A percentile compares a stretch with the other conserved stretches of the same genome.
phyloP scores from a whole-genome alignment of 164 flowering plant species.

The Chimonanthus salicifolius region DNA sequence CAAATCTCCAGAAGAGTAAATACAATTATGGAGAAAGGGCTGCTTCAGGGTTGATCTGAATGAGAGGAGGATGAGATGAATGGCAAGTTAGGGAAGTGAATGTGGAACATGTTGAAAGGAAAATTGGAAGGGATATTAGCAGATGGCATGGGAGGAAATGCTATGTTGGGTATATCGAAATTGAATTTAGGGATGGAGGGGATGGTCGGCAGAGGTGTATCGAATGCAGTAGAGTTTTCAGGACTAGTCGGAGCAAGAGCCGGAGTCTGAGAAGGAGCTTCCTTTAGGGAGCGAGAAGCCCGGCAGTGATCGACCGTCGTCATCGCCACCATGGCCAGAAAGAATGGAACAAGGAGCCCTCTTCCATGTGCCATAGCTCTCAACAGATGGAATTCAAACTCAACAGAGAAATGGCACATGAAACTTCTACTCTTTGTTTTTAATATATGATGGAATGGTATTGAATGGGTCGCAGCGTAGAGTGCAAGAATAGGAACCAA shows the following conservation, averaged over 20 bases:
- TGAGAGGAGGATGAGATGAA: not conserved
- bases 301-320: not conserved
- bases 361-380: not conserved
- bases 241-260: not conserved
- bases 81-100: not conserved
- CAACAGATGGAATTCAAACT: not conserved
- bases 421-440: not conserved
- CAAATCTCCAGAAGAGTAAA: not conserved
- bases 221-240: not conserved
- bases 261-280: not conserved
- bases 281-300: not conserved
- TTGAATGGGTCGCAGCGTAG: not conserved
- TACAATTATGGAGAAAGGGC: not conserved
- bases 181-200: not conserved
- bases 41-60: not conserved
- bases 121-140: not conserved
- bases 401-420: not conserved
- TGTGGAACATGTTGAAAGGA: not conserved
- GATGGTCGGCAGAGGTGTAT: not conserved
- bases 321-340: not conserved
- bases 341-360: not conserved
- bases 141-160: not conserved
- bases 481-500: not conserved
- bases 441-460: not conserved
- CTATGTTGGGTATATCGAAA: not conserved